Evolutionary conservation across 371 early-diverging fungal species (phyloP).

Genomic region (Rhizomucor pusillus): DNA sequence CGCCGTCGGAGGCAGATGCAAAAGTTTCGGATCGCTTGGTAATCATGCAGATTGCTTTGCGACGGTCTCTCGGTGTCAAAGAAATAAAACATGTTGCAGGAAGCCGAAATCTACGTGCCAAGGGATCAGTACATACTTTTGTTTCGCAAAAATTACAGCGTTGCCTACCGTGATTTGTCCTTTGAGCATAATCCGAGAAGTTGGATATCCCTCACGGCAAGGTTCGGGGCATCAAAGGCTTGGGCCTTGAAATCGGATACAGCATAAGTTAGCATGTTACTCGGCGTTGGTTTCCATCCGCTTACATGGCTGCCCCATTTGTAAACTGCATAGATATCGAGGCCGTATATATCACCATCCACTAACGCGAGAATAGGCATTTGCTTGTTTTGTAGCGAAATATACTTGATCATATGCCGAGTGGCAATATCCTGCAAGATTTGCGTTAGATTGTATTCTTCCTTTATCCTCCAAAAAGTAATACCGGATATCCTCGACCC

Average conservation of each 20-base stretch:
- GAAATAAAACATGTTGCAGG: neutral
- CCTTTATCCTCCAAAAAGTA: neutral
- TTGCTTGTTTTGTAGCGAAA: constrained; percentile 15
- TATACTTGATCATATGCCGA: constrained; percentile 34
- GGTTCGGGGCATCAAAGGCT: constrained; percentile 33
- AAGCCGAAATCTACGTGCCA: neutral
- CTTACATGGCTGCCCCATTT: constrained; percentile 46
- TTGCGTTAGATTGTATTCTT: neutral
- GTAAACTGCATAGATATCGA: constrained; percentile 49
- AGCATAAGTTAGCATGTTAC: neutral
- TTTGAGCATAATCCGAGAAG: constrained; percentile 30
- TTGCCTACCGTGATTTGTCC: constrained; percentile 27
- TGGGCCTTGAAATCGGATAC: constrained; percentile 26
- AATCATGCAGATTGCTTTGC: neutral
- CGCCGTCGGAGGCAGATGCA: neutral
- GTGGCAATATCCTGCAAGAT: constrained; percentile 34
- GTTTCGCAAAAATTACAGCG: neutral
- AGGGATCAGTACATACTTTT: too few relatives aligned
- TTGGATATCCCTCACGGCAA: constrained; percentile 30
- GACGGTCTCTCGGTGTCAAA: neutral
- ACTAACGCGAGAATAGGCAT: constrained; percentile 34
- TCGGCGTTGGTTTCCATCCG: neutral
- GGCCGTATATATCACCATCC: constrained; percentile 48
- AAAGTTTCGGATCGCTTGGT: neutral
- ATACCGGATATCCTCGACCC: constrained; percentile 45